phyloP scores from a whole-genome alignment of 441 rosid genomes.

The Gossypium gossypioides region DNA sequence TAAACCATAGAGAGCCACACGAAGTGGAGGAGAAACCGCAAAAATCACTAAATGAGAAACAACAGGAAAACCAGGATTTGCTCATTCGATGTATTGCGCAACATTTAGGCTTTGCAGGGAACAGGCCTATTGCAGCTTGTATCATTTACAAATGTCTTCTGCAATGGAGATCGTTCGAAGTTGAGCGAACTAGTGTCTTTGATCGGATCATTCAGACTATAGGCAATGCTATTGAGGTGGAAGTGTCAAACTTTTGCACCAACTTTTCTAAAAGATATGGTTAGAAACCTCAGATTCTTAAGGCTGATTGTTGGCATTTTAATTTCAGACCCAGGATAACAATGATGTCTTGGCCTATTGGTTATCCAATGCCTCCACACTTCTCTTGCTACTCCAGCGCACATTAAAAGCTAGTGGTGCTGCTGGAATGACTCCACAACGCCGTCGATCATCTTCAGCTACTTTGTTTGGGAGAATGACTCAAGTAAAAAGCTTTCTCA shows the following conservation, averaged over 20 bases:
- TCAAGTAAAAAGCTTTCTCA: slow-evolving; percentile 39
- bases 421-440: slow-evolving; percentile 97
- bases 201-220: slow-evolving; percentile 92
- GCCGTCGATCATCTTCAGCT: slow-evolving; percentile 96
- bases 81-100: slow-evolving; percentile 91
- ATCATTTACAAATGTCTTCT: slow-evolving; percentile 88
- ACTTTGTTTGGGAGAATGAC: slow-evolving; percentile 94
- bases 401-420: slow-evolving; percentile 97
- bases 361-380: slow-evolving; percentile 95
- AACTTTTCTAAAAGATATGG: not conserved
- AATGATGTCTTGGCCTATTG: slow-evolving; percentile 84
- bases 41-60: slow-evolving; percentile 87
- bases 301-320: slow-evolving; percentile 17
- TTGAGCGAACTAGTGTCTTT: slow-evolving; percentile 86
- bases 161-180: slow-evolving; percentile 99
- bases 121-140: slow-evolving; percentile 88
- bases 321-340: slow-evolving; percentile 78
- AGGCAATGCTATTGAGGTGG: slow-evolving; percentile 94
- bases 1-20: slow-evolving; percentile 51
- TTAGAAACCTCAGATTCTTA: slow-evolving; percentile 10
- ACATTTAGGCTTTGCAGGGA: slow-evolving; percentile 70
- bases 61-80: slow-evolving; percentile 93
- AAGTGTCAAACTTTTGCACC: slow-evolving; percentile 16
- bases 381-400: slow-evolving; percentile 86
- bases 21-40: slow-evolving; percentile 88